Percentiles rank a stretch among this genome's conserved stretches.
These are phyloP conservation scores for Aspergillus caelatus DNA, from an alignment of 2,329 filamentous ascomycete genomes.

Conservation along the genomic window DNA sequence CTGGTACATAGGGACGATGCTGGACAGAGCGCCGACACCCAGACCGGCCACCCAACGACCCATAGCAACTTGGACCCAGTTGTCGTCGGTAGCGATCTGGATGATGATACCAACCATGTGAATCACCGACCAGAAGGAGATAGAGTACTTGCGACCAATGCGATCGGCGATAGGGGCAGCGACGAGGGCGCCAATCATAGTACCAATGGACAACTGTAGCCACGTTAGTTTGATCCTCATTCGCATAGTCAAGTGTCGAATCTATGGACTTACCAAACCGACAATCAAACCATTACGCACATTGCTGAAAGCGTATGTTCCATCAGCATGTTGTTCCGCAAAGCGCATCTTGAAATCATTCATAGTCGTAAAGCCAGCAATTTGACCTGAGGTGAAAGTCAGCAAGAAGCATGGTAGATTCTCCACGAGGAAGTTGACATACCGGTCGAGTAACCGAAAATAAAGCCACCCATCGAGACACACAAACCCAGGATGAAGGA, in stretches of 20 bases:
- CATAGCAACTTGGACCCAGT: constrained; percentile 50
- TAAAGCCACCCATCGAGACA: constrained; percentile 53
- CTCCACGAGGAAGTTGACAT: constrained; percentile 14
- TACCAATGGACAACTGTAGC: constrained; percentile 47
- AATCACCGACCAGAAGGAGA: constrained; percentile 48
- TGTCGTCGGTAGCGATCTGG: constrained; percentile 46
- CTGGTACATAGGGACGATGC: constrained; percentile 53
- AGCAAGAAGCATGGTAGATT: constrained; percentile 3
- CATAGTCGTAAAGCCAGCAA: constrained; percentile 51
- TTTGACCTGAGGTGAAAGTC: constrained; percentile 36
- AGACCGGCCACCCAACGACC: constrained; percentile 52
- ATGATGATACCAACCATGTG: constrained; percentile 51
- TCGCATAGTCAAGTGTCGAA: neutral
- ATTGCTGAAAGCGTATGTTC: constrained; percentile 45
- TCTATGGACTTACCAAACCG: constrained; percentile 39
- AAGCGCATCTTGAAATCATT: constrained; percentile 49
- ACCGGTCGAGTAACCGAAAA: constrained; percentile 51
- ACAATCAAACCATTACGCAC: constrained; percentile 50
- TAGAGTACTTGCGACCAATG: constrained; percentile 49
- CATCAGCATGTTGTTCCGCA: constrained; percentile 34
- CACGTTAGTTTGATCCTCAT: constrained; percentile 12
- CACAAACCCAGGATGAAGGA: constrained; percentile 48
- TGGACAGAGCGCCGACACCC: constrained; percentile 51
- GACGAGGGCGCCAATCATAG: constrained; percentile 45
- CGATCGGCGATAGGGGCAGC: constrained; percentile 50